phyloP scores from a whole-genome alignment of 345 rosid genomes.

The Arabis hirsuta region DNA sequence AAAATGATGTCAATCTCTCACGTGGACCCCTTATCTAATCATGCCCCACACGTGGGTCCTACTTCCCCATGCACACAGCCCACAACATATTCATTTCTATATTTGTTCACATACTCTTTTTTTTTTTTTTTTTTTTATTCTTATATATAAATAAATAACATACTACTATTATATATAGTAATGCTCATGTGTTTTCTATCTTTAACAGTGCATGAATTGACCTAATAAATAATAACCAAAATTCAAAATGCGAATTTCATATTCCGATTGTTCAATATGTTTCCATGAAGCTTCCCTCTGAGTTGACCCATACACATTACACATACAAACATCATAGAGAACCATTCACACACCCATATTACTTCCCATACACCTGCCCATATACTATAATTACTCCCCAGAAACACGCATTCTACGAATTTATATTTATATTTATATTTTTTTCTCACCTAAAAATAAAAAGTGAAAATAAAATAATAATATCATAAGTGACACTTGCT shows the following conservation, averaged over 20 bases:
- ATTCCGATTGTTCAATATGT: background rate
- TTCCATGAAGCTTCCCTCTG: slow-evolving; percentile 38
- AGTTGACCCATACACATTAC: slow-evolving; percentile 42
- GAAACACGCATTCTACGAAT: slow-evolving; percentile 38
- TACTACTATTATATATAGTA: slow-evolving; percentile 12
- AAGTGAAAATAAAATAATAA: slow-evolving; percentile 37
- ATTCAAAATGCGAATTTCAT: slow-evolving; percentile 7
- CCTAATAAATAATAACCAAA: slow-evolving; percentile 36
- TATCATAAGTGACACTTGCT: slow-evolving; percentile 42
- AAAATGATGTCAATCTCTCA: slow-evolving; percentile 56
- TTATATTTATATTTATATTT: background rate
- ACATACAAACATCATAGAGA: background rate
- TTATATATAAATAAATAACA: slow-evolving; percentile 2
- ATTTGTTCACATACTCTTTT: slow-evolving; percentile 27
- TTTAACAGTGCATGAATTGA: slow-evolving; percentile 19
- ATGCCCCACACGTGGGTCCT: slow-evolving; percentile 43
- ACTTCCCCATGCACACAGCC: slow-evolving; percentile 47
- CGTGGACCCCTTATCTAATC: slow-evolving; percentile 60
- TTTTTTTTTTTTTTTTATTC: background rate
- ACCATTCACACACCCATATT: slow-evolving; percentile 31
- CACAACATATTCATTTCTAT: slow-evolving; percentile 45
- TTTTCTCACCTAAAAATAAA: slow-evolving; percentile 21
- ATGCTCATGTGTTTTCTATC: slow-evolving; percentile 24
- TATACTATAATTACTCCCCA: slow-evolving; percentile 44
- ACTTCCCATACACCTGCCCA: slow-evolving; percentile 45